These are phyloP conservation scores for Biscogniauxia sp. DNA, from an alignment of 2,329 filamentous ascomycete genomes.

Conservation along the genomic window DNA sequence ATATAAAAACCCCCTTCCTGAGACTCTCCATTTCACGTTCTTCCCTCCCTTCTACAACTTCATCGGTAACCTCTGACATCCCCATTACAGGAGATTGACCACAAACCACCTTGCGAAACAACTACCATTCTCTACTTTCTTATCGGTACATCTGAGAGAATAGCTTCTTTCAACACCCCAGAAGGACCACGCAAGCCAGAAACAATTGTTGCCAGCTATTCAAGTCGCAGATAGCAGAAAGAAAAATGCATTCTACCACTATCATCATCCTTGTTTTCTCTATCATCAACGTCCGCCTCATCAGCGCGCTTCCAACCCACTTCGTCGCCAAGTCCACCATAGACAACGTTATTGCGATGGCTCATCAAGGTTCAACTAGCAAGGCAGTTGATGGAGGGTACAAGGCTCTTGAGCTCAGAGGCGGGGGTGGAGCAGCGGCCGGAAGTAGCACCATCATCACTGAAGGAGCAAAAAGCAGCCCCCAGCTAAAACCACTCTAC, in stretches of 20 bases:
- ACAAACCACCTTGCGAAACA: not conserved
- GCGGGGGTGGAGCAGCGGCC: no score
- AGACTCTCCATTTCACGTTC: not conserved
- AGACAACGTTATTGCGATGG: not conserved
- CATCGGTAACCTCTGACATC: not conserved
- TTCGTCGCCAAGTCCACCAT: not conserved
- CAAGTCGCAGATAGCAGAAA: no score
- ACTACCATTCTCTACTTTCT: not conserved
- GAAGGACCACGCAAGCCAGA: no score
- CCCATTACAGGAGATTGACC: not conserved
- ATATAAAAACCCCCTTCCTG: no score
- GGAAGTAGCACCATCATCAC: not conserved
- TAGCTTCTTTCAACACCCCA: no score
- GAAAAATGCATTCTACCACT: no score
- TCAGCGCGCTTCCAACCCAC: not conserved
- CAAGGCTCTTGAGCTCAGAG: not conserved
- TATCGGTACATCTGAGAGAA: no score
- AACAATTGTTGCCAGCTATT: no score
- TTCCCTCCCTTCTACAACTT: not conserved
- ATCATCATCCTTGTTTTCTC: no score
- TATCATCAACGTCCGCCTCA: not conserved
- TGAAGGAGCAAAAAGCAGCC: not conserved
- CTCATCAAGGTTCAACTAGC: no score
- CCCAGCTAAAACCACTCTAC: not conserved
- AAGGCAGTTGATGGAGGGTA: not conserved